A percentile compares a stretch with the other conserved stretches of the same genome.
phyloP scores from a whole-genome alignment of 805 yeast genomes.

The Metschnikowia anglica region DNA sequence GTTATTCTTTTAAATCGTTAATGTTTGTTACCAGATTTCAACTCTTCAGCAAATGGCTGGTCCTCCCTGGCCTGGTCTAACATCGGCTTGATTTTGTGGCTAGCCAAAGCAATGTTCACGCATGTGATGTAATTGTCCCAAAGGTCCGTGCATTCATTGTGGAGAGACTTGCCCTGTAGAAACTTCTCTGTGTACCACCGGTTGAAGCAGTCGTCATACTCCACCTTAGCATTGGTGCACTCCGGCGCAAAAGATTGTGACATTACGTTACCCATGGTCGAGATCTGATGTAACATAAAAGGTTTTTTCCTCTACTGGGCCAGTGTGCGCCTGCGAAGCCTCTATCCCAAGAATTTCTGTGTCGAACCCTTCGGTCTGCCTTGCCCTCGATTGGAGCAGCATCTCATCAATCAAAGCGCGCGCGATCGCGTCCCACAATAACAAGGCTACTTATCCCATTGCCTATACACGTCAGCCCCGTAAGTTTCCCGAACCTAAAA shows the following conservation, averaged over 20 bases:
- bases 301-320: neutral
- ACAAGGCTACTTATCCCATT: neutral
- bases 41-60: slow-evolving; percentile 59
- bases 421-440: neutral
- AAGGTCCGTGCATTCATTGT: slow-evolving; percentile 86
- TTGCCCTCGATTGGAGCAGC: neutral
- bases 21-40: slow-evolving; percentile 2
- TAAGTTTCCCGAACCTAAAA: neutral
- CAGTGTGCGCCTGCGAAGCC: neutral
- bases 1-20: neutral
- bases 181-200: slow-evolving; percentile 90
- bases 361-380: neutral
- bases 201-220: slow-evolving; percentile 91
- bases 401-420: neutral
- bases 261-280: slow-evolving; percentile 44
- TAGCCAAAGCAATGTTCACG: slow-evolving; percentile 66
- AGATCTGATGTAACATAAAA: neutral
- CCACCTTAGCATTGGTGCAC: slow-evolving; percentile 81
- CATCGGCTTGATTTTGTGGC: slow-evolving; percentile 77
- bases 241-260: slow-evolving; percentile 92
- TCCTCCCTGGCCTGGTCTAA: slow-evolving; percentile 86
- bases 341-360: neutral
- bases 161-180: slow-evolving; percentile 49
- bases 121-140: slow-evolving; percentile 92
- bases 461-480: neutral